Base-by-base conservation (phyloP, 108 stramenopile species). In the Cyclotella atomus region DNA sequence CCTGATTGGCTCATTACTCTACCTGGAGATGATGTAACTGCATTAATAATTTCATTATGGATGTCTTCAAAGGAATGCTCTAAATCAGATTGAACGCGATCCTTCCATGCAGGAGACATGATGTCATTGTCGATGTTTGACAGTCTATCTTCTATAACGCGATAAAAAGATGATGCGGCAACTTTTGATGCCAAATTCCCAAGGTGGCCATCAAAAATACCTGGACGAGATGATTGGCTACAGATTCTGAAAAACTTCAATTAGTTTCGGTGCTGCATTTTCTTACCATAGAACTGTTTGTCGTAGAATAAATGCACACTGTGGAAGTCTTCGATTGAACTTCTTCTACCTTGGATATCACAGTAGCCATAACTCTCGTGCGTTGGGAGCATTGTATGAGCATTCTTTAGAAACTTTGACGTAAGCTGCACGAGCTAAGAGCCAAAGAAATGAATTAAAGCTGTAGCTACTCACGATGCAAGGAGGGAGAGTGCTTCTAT, bases 301-400 rank as follows among this genome's bases (percentile, higher is more conserved):
- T 85, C 80, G 10, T 59, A 63, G 24, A 81, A 64, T 41, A 94
- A 75, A 35, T 93, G 87, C 21, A 97, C 88, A 25, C 92, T 79
- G 68, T 98, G 97, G 38, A 96, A 96, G 68, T 98, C 97, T 84
- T 98, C 96, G 32, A 97, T 93, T 10, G 87, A 84, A n/a, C 62
- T 66, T 56, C 90, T 65, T 29, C 91, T 75, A 20, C 94, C 94
- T 83, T 92, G 91, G 45, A 95, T 82, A 61, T 95, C 94, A 55
- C 91, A 95, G 66, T 91, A 92, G 4, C 94, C 94, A 12, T 86
- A 89, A 9, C 76, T 84, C 7, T 88, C 71, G 44, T 93, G 93
- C 30, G 84, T 83, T 24, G 96, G 95, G 14, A 96, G 87, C 83
- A 95, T 87, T 23, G 91, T 83, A 73, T 96, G 94, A 0, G 96